phyloP scores from a whole-genome alignment of 768 basidiomycete genomes.

The Calocybe cyanea region DNA sequence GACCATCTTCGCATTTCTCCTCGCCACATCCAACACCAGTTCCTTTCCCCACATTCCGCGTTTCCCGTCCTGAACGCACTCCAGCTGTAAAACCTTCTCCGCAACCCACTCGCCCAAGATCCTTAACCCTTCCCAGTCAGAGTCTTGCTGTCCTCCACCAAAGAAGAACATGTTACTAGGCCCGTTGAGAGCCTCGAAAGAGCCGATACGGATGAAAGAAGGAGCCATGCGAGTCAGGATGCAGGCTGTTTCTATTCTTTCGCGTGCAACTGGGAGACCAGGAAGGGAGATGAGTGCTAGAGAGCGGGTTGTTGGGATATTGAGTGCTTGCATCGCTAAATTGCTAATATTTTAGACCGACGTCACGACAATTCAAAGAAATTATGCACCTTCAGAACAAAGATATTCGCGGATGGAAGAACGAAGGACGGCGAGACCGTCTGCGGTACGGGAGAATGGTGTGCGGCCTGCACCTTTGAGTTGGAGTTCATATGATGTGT shows the following conservation, averaged over 20 bases:
- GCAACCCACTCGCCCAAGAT: conserved; percentile 74
- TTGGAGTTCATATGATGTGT: conserved; percentile 75
- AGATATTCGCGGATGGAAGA: conserved; percentile 94
- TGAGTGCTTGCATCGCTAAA: conserved; percentile 60
- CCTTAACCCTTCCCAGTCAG: conserved; percentile 72
- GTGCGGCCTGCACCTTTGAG: conserved; percentile 94
- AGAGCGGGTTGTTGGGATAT: conserved; percentile 86
- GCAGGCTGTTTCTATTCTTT: conserved; percentile 67
- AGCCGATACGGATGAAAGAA: conserved; percentile 89
- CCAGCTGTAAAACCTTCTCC: conserved; percentile 51
- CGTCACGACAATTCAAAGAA: conserved; percentile 9
- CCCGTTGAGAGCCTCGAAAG: conserved; percentile 82
- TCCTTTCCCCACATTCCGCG: conserved; percentile 66
- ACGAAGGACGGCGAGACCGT: conserved; percentile 93
- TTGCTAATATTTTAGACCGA: not conserved
- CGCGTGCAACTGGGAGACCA: conserved; percentile 69
- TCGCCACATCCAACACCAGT: conserved; percentile 74
- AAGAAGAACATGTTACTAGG: conserved; percentile 62
- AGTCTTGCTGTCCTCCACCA: conserved; percentile 72
- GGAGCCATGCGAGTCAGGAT: conserved; percentile 81
- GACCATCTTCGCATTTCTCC: conserved; percentile 87
- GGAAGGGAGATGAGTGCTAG: conserved; percentile 78
- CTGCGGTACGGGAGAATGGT: conserved; percentile 88
- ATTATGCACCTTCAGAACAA: conserved; percentile 89
- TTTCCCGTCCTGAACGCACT: conserved; percentile 27